Conservation (phyloP, 805 yeast species). For the Pachysolen tannophilus region DNA sequence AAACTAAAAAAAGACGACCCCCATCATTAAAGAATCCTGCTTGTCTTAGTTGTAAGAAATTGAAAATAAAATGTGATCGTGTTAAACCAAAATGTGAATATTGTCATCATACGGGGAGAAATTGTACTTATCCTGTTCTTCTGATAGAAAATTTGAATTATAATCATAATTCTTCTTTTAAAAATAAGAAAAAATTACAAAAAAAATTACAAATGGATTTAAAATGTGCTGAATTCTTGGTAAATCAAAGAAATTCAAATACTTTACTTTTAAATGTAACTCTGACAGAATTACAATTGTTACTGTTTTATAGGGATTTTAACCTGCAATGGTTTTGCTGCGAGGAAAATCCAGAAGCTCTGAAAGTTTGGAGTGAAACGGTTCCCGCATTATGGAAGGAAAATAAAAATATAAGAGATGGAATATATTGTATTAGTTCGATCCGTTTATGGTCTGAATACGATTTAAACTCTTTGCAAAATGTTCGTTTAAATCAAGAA, state of each 20-base stretch:
- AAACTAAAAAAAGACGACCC: too few species aligned
- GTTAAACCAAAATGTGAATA: slow-evolving; percentile 3
- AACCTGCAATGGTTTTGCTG: neutral
- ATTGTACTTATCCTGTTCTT: slow-evolving; percentile 2
- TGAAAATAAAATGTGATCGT: slow-evolving; percentile 6
- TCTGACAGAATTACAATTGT: neutral
- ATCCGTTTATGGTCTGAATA: neutral
- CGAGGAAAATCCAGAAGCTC: neutral
- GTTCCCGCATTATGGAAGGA: slow-evolving; percentile 2
- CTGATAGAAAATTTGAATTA: neutral
- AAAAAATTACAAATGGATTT: too few species aligned
- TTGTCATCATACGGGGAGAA: slow-evolving; percentile 2
- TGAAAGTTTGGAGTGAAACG: neutral
- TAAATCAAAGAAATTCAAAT: too few species aligned
- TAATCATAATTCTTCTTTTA: neutral
- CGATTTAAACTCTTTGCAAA: neutral
- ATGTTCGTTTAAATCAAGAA: neutral
- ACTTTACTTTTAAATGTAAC: neutral
- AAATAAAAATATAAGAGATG: neutral
- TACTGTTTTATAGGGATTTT: neutral
- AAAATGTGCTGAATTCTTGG: too few species aligned
- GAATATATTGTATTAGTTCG: slow-evolving; percentile 4
- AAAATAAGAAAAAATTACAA: too few species aligned
- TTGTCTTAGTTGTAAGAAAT: slow-evolving; percentile 4
- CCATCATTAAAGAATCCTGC: too few species aligned